Conservation (phyloP, 192 early-diverging fungal species). For the Funneliformis mosseae region DNA sequence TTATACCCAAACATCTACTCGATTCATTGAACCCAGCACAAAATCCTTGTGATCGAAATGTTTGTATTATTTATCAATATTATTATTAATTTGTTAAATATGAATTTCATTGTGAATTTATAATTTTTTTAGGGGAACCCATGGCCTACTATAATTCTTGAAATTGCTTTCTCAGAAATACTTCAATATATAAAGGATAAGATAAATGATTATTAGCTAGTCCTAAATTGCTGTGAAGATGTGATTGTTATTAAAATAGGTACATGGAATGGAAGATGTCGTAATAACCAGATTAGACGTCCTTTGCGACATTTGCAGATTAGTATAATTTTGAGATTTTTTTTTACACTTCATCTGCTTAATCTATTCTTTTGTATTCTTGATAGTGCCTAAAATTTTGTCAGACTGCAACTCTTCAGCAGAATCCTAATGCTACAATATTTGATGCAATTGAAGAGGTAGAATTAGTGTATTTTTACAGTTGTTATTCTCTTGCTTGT, state of each 20-base stretch:
- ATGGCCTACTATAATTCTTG: too few relatives aligned
- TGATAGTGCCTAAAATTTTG: constrained; percentile 17
- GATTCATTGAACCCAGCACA: background rate
- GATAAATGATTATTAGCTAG: background rate
- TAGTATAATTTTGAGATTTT: constrained; percentile 19
- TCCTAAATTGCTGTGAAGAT: too few relatives aligned
- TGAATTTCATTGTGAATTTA: constrained; percentile 7
- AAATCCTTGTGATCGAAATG: constrained; percentile 26
- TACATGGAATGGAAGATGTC: constrained; percentile 2
- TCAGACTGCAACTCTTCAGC: background rate
- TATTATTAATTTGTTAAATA: constrained; percentile 14
- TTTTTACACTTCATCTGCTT: constrained; percentile 4
- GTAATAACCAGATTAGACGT: constrained; percentile 2
- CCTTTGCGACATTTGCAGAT: constrained; percentile 7
- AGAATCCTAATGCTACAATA: constrained; percentile 19
- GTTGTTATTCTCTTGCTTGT: constrained; percentile 23
- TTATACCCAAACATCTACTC: constrained; percentile 2
- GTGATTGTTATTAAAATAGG: constrained; percentile 1
- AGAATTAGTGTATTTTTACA: constrained; percentile 9
- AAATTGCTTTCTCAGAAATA: too few relatives aligned
- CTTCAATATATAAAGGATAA: constrained; percentile 6
- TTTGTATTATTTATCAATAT: constrained; percentile 10
- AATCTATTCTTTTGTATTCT: constrained; percentile 6
- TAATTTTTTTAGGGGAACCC: constrained; percentile 7
- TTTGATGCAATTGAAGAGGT: constrained; percentile 19